Evolutionary conservation across 768 basidiomycete genomes (phyloP).

Genomic region (Tricholoma terreum): DNA sequence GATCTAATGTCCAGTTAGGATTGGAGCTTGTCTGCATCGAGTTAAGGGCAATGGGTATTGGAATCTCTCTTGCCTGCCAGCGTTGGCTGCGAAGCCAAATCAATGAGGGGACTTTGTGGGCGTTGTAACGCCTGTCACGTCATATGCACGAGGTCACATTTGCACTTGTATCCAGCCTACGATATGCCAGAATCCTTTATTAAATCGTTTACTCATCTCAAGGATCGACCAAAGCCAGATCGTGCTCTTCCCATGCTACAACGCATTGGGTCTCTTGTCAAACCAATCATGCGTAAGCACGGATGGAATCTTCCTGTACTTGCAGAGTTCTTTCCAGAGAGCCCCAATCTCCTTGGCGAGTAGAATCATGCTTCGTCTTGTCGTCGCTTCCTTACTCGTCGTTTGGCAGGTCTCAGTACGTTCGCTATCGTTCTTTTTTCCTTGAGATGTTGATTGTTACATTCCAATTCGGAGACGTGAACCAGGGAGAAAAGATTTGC

Average conservation of each 20-base stretch:
- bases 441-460: background rate
- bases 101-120: too few relatives aligned
- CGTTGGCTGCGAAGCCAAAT: too few relatives aligned
- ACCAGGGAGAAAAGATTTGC: constrained; percentile 78
- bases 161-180: too few relatives aligned
- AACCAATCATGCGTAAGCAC: constrained; percentile 90
- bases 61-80: too few relatives aligned
- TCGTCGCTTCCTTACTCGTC: background rate
- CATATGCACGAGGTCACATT: background rate
- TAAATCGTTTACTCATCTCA: constrained; percentile 68
- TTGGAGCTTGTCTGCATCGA: too few relatives aligned
- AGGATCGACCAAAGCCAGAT: constrained; percentile 61
- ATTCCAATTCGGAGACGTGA: constrained; percentile 51
- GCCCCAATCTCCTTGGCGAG: constrained; percentile 66
- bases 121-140: background rate
- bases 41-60: too few relatives aligned
- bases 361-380: constrained; percentile 9
- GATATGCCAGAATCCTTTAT: constrained; percentile 58
- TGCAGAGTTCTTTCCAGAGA: constrained; percentile 86
- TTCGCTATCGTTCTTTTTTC: background rate
- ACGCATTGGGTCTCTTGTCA: constrained; percentile 73
- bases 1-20: too few relatives aligned
- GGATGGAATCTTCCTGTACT: constrained; percentile 75
- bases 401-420: constrained; percentile 35
- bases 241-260: constrained; percentile 67